Conservation (phyloP, 768 basidiomycete genomes). For the Kwoniella dejecticola region DNA sequence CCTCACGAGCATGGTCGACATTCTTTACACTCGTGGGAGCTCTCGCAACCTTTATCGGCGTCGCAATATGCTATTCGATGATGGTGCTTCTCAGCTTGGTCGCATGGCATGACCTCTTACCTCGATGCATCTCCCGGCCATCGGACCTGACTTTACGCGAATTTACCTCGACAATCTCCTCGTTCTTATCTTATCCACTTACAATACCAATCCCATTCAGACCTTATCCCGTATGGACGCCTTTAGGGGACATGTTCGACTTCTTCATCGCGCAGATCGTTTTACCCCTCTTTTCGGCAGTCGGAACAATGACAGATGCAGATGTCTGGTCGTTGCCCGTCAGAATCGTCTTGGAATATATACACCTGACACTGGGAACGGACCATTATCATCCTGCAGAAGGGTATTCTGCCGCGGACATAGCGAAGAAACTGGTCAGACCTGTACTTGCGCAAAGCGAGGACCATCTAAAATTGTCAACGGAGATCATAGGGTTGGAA, state of each 20-base stretch:
- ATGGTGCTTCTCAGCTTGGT: conserved; percentile 39
- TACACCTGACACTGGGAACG: conserved; percentile 68
- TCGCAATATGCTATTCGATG: conserved; percentile 59
- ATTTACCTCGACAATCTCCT: conserved; percentile 43
- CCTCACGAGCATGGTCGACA: conserved; percentile 22
- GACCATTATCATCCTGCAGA: conserved; percentile 68
- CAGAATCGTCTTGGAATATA: conserved; percentile 71
- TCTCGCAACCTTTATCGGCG: conserved; percentile 52
- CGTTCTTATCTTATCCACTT: conserved; percentile 24
- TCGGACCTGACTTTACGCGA: conserved; percentile 57
- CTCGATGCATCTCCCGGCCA: conserved; percentile 58
- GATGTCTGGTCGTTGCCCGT: conserved; percentile 65
- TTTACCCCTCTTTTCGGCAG: conserved; percentile 70
- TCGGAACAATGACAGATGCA: conserved; percentile 67
- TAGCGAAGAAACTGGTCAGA: conserved; percentile 28
- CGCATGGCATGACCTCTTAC: conserved; percentile 49
- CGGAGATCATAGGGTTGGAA: conserved; percentile 26
- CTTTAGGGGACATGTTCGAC: conserved; percentile 58
- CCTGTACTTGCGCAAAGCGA: conserved; percentile 26
- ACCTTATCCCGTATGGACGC: conserved; percentile 53
- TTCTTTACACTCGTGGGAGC: conserved; percentile 14
- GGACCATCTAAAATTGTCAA: conserved; percentile 31
- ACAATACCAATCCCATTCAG: conserved; percentile 56
- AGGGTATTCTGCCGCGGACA: conserved; percentile 58
- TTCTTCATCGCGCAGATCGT: conserved; percentile 67